Evolutionary conservation across 768 basidiomycete species (phyloP), one percentile per base, ranked within the genome.

Genomic region (Hebeloma cylindrosporum): DNA sequence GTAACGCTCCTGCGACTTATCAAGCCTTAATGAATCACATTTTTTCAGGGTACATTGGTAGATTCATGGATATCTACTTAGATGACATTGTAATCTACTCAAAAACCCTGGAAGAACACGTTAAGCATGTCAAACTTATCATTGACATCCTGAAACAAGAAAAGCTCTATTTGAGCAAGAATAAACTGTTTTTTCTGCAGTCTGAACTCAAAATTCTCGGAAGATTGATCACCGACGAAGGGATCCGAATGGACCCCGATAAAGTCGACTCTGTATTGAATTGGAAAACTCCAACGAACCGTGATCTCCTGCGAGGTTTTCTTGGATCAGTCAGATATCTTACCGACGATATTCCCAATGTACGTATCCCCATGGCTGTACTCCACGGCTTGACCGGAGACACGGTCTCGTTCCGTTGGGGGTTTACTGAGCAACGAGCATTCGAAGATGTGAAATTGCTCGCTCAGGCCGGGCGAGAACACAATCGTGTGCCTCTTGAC

Each of bases 11-110:
- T 0, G 71, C 71, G 0, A 76, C 73, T 0, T 75, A 66, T 53
- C 74, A 75, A 42, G 48, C 64, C 0, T 36, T 77, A 0, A 75
- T 75, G 71, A 73, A 73, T 31, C 63, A 74, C 28, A 54, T 77
- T 0, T 68, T 67, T 34, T 32, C 50, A 0, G 27, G 46, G 1
- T 60, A 61, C 31, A 64, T 77, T 32, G 73, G 72, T 0, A 36
- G 40, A 0, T 68, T 72, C 35, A 61, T 71, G 48, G 63, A 72
- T 42, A 59, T 75, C 1, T 71, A 71, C 70, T 16, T 57, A 5
- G 56, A 57, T 14, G 56, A 57, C 28, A 54, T 57, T 22, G 45
- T 74, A 1, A 66, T 75, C 16, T 74, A 67, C 53, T 75, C 69
- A 0, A 42, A 73, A 4, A 51, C 61, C 0, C 25, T 68, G 0